Percentiles rank a stretch among this genome's conserved stretches.
These are phyloP conservation scores for Melanogaster broomeanus DNA, from an alignment of 768 basidiomycete genomes.

Conservation along the genomic window DNA sequence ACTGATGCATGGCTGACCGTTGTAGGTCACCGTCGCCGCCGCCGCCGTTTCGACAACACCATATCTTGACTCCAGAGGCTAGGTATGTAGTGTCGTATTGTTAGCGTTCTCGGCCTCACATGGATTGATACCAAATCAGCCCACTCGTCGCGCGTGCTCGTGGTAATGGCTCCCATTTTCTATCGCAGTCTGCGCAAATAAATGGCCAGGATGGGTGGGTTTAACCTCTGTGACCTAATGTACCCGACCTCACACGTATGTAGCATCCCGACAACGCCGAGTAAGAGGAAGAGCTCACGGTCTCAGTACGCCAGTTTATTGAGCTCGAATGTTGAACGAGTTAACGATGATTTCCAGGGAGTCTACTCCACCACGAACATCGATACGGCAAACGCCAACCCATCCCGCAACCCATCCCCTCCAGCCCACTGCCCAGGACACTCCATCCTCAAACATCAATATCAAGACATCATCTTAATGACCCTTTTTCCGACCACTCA, in stretches of 20 bases:
- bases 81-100: constrained; percentile 17
- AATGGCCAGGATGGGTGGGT: constrained; percentile 14
- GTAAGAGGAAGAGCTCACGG: constrained; percentile 3
- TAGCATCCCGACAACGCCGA: neutral
- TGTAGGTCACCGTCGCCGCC: constrained; percentile 20
- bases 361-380: constrained; percentile 17
- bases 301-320: constrained; percentile 15
- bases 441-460: neutral
- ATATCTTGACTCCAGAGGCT: constrained; percentile 34
- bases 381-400: constrained; percentile 14
- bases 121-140: constrained; percentile 8
- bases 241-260: constrained; percentile 1
- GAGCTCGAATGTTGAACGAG: neutral
- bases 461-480: neutral
- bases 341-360: constrained; percentile 5
- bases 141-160: constrained; percentile 23
- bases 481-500: neutral
- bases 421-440: constrained; percentile 7
- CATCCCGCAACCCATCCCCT: constrained; percentile 14
- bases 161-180: constrained; percentile 15
- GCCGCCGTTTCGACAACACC: constrained; percentile 16
- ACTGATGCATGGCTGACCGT: neutral
- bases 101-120: constrained; percentile 6
- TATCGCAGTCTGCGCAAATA: constrained; percentile 2
- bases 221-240: neutral